Evolutionary conservation across 768 basidiomycete species (phyloP).

Genomic region (Crepidotus variabilis): DNA sequence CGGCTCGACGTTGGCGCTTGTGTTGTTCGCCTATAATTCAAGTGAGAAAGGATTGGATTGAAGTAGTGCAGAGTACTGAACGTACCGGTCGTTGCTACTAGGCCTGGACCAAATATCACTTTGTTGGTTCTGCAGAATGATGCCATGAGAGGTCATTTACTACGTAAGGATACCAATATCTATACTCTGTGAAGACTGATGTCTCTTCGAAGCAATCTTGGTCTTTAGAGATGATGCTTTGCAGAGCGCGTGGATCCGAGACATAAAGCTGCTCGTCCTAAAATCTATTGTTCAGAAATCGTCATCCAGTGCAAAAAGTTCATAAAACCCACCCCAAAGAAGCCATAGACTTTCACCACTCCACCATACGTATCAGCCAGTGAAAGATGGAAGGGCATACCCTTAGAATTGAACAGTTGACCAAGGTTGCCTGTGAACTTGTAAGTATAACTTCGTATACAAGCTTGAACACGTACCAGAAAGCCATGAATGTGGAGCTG

Average conservation of each 20-base stretch:
- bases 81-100: constrained; percentile 37
- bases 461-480: background rate
- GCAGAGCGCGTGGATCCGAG: constrained; percentile 44
- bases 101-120: constrained; percentile 43
- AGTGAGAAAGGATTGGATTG: background rate
- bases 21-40: constrained; percentile 23
- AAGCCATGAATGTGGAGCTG: background rate
- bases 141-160: background rate
- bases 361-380: constrained; percentile 37
- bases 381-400: constrained; percentile 35
- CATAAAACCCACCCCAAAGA: constrained; percentile 36
- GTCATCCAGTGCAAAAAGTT: background rate
- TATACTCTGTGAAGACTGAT: constrained; percentile 37
- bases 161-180: background rate
- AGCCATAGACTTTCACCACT: constrained; percentile 41
- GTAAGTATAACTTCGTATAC: background rate
- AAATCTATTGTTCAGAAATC: background rate
- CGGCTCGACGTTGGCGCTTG: constrained; percentile 44
- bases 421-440: constrained; percentile 32
- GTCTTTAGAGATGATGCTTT: constrained; percentile 45
- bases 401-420: constrained; percentile 40
- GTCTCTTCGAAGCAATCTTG: constrained; percentile 46
- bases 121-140: constrained; percentile 34
- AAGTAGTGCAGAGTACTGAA: background rate
- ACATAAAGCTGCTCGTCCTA: constrained; percentile 49